Evolutionary conservation across 2,329 filamentous ascomycete genomes (phyloP).

Genomic region (Colletotrichum gloeosporioides): DNA sequence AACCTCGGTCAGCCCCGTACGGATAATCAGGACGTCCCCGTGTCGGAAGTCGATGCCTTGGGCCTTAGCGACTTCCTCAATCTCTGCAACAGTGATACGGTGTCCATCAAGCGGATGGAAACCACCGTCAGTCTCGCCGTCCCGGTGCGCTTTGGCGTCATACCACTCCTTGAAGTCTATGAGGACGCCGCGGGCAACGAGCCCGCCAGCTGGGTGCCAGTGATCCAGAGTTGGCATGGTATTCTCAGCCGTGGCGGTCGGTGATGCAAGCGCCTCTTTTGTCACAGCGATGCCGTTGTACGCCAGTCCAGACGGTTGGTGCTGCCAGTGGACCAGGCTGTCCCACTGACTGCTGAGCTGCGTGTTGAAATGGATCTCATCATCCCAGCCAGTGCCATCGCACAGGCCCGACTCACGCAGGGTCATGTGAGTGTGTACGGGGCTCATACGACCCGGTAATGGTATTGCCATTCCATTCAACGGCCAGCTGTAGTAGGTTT

Average conservation of each 20-base stretch:
- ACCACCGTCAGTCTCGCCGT: neutral
- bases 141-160: constrained; percentile 28
- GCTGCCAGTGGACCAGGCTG: constrained; percentile 52
- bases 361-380: constrained; percentile 60
- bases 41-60: constrained; percentile 68
- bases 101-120: constrained; percentile 50
- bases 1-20: constrained; percentile 66
- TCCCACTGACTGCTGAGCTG: constrained; percentile 64
- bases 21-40: constrained; percentile 71
- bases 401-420: constrained; percentile 33
- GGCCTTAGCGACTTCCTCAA: constrained; percentile 62
- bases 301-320: constrained; percentile 44
- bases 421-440: neutral
- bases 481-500: constrained; percentile 38
- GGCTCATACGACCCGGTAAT: neutral
- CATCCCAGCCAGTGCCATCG: constrained; percentile 43
- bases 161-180: constrained; percentile 59
- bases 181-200: constrained; percentile 61
- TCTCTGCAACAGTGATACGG: constrained; percentile 57
- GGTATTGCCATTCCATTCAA: constrained; percentile 33
- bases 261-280: constrained; percentile 31
- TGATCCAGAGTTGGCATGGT: constrained; percentile 47
- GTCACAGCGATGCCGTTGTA: constrained; percentile 55
- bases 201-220: constrained; percentile 56
- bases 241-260: constrained; percentile 25